phyloP scores from a whole-genome alignment of 2,329 filamentous ascomycete genomes.

The Fusarium ambrosium region DNA sequence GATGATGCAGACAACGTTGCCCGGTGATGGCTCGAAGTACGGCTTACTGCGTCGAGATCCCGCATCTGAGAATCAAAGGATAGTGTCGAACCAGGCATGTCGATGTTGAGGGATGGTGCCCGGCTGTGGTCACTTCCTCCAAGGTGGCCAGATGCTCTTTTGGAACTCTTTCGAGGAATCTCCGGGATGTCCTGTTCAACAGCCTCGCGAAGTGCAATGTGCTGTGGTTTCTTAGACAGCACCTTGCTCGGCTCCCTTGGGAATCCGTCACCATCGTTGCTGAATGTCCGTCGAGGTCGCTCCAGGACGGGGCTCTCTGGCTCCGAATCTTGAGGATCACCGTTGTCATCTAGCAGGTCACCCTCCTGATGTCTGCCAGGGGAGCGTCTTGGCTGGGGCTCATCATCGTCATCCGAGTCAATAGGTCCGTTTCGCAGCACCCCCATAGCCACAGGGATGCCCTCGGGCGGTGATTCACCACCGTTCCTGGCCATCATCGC shows the following conservation, averaged over 20 bases:
- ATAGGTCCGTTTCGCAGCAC: constrained; percentile 72
- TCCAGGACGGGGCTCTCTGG: constrained; percentile 53
- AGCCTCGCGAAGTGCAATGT: constrained; percentile 36
- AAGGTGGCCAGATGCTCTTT: constrained; percentile 64
- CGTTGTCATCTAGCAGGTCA: constrained; percentile 61
- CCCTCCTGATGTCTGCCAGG: constrained; percentile 46
- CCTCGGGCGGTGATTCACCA: constrained; percentile 76
- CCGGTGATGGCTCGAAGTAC: constrained; percentile 39
- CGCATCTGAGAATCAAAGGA: constrained; percentile 39
- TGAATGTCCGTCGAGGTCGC: constrained; percentile 45
- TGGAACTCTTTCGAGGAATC: constrained; percentile 81
- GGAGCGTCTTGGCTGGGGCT: constrained; percentile 45
- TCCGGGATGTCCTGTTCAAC: constrained; percentile 62
- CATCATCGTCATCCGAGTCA: constrained; percentile 74
- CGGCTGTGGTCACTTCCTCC: constrained; percentile 44
- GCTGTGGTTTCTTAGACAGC: constrained; percentile 39
- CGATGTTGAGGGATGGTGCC: constrained; percentile 54
- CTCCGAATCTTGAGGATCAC: constrained; percentile 61
- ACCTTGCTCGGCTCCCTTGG: constrained; percentile 40
- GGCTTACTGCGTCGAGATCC: constrained; percentile 40
- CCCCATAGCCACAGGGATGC: constrained; percentile 74
- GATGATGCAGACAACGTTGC: constrained; percentile 44
- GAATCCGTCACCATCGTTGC: constrained; percentile 59
- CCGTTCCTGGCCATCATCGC: constrained; percentile 73
- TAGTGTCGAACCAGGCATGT: constrained; percentile 41